phyloP scores from a whole-genome alignment of 495 filamentous ascomycete species.

The Penicillium pancosmium region DNA sequence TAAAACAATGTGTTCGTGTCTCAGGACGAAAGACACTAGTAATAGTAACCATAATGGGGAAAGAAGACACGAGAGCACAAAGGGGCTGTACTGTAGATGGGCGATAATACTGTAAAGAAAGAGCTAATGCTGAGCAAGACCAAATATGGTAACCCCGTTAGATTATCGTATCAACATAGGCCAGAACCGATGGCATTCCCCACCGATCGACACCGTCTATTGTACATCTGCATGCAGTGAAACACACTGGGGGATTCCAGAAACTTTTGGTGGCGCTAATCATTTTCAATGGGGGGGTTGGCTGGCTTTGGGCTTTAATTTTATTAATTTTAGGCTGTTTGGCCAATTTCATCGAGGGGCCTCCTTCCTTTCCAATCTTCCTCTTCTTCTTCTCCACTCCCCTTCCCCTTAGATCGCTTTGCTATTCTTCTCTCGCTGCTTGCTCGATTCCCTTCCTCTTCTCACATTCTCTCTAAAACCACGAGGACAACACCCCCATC shows the following conservation, averaged over 20 bases:
- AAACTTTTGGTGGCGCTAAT: slow-evolving; percentile 23
- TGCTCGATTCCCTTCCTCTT: slow-evolving; percentile 8
- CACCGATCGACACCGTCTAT: slow-evolving; percentile 25
- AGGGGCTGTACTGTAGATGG: neutral
- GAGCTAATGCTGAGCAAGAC: too few relatives aligned
- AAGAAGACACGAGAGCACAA: neutral
- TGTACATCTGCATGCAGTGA: slow-evolving; percentile 27
- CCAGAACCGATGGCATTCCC: slow-evolving; percentile 16
- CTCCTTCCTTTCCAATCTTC: neutral
- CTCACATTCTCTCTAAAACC: neutral
- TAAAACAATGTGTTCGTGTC: slow-evolving; percentile 13
- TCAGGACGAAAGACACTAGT: neutral
- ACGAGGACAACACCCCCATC: neutral
- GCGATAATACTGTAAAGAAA: too few relatives aligned
- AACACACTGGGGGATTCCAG: slow-evolving; percentile 25
- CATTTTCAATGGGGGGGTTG: neutral
- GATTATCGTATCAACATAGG: neutral
- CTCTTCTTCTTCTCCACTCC: neutral
- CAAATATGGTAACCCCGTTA: too few relatives aligned
- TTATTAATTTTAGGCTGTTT: neutral
- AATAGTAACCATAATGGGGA: neutral
- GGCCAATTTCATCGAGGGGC: neutral
- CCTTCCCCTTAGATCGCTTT: neutral
- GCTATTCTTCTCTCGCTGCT: slow-evolving; percentile 6
- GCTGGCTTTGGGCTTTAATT: neutral